Conservation (phyloP, 2,329 filamentous ascomycete genomes). For the Chrysosporium queenslandicum region DNA sequence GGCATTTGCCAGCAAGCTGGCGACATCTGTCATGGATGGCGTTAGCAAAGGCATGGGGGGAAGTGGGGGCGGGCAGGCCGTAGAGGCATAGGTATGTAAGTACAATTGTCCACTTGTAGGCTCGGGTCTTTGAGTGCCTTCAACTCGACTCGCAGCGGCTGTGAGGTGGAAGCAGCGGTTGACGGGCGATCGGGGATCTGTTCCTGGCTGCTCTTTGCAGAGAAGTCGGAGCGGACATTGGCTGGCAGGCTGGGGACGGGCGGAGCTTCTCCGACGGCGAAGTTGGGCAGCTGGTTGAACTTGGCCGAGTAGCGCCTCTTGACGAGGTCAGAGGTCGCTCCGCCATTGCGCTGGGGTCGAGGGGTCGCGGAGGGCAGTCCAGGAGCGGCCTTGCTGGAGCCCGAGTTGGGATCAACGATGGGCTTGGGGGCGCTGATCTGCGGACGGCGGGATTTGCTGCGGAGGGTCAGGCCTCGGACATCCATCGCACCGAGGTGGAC, state of each 20-base stretch:
- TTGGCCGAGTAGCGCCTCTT: conserved; percentile 91
- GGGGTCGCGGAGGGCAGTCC: conserved; percentile 22
- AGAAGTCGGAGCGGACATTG: conserved; percentile 47
- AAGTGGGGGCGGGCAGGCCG: no score
- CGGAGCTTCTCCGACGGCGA: conserved; percentile 53
- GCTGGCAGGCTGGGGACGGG: conserved; percentile 58
- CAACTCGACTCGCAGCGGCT: conserved; percentile 60
- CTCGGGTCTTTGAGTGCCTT: conserved; percentile 70
- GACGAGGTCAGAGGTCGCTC: conserved; percentile 66
- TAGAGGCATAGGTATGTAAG: conserved; percentile 1
- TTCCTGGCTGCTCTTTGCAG: conserved; percentile 27
- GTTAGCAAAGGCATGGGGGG: not conserved
- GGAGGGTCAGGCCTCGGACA: conserved; percentile 50
- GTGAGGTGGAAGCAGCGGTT: conserved; percentile 44
- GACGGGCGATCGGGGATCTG: conserved; percentile 16
- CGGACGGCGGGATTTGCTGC: conserved; percentile 50
- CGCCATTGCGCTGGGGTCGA: conserved; percentile 34
- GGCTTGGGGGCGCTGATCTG: conserved; percentile 53
- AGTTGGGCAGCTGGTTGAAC: conserved; percentile 66
- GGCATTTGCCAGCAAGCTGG: conserved; percentile 67
- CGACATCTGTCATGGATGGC: conserved; percentile 30
- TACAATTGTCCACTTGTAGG: conserved; percentile 69
- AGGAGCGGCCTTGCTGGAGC: conserved; percentile 17
- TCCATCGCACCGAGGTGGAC: conserved; percentile 41
- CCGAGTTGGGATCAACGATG: conserved; percentile 35